Conservation (phyloP, 2,329 filamentous ascomycete species). For the Geoglossum cookeanum region DNA sequence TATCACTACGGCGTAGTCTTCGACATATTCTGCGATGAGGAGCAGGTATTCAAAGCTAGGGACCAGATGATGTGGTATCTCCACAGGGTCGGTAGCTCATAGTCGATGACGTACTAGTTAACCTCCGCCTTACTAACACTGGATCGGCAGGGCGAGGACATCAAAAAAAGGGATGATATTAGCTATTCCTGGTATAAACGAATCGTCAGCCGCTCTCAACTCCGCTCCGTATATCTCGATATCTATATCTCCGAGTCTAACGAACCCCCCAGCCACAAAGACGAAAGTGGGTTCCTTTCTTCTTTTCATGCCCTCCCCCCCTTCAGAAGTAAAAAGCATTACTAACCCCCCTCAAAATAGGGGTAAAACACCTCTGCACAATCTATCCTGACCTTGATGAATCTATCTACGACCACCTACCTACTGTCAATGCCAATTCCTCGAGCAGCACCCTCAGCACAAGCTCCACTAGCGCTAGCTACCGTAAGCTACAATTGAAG, state of each 20-base stretch:
- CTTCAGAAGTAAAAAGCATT: no score
- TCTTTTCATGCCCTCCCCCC: not conserved
- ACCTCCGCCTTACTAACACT: not conserved
- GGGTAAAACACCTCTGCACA: no score
- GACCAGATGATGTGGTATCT: constrained; percentile 1
- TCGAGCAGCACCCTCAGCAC: no score
- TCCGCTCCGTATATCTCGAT: not conserved
- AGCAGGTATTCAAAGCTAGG: not conserved
- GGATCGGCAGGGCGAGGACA: not conserved
- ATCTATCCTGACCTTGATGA: no score
- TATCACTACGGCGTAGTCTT: not conserved
- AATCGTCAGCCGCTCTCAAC: not conserved
- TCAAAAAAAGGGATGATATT: not conserved
- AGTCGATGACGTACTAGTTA: not conserved
- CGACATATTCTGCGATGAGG: not conserved
- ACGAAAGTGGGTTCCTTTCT: not conserved
- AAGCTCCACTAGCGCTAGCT: no score
- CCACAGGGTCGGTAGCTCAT: not conserved
- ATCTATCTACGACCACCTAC: no score
- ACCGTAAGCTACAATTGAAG: no score
- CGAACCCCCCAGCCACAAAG: not conserved
- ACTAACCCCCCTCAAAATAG: no score
- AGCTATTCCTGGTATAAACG: not conserved
- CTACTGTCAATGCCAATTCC: no score
- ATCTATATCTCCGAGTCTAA: not conserved